Percentiles rank a stretch among this genome's conserved stretches.
phyloP scores from a whole-genome alignment of 352 stramenopile genomes.

The Phytophthora aleatoria region DNA sequence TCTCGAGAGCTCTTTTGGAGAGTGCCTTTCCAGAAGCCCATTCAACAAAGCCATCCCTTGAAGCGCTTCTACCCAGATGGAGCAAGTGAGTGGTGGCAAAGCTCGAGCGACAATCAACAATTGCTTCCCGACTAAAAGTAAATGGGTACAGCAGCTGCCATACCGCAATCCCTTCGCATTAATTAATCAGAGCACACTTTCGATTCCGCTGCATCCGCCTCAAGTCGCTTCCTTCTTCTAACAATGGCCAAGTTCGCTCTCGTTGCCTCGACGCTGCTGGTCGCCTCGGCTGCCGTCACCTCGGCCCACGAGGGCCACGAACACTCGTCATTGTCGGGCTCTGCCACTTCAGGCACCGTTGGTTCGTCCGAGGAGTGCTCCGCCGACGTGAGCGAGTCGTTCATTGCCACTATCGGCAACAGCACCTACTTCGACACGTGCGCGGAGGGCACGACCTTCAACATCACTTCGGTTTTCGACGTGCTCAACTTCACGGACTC shows the following conservation, averaged over 20 bases:
- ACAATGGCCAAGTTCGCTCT: constrained; percentile 30
- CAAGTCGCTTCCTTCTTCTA: constrained; percentile 8
- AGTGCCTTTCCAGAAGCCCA: neutral
- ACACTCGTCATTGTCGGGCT: constrained; percentile 3
- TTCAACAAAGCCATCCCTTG: constrained; percentile 3
- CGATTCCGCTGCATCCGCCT: constrained; percentile 16
- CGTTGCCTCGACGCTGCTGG: constrained; percentile 29
- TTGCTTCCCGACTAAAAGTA: constrained; percentile 11
- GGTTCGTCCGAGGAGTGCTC: constrained; percentile 37
- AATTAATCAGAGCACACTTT: constrained; percentile 12
- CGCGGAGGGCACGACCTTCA: constrained; percentile 52
- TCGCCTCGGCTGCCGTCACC: constrained; percentile 16
- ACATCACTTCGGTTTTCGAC: constrained; percentile 51
- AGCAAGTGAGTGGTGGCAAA: constrained; percentile 1
- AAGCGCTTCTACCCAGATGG: neutral
- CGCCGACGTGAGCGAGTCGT: constrained; percentile 35
- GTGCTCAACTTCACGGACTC: constrained; percentile 46
- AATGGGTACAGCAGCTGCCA: neutral
- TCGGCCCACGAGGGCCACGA: constrained; percentile 23
- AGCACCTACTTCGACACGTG: constrained; percentile 59
- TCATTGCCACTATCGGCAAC: constrained; percentile 52
- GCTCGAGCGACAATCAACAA: constrained; percentile 19
- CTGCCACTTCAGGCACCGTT: constrained; percentile 6
- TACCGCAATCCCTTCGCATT: constrained; percentile 1
- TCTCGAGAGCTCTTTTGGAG: neutral